phyloP scores from a whole-genome alignment of 805 yeast species.

The Isabelozyma pseudorhagii region DNA sequence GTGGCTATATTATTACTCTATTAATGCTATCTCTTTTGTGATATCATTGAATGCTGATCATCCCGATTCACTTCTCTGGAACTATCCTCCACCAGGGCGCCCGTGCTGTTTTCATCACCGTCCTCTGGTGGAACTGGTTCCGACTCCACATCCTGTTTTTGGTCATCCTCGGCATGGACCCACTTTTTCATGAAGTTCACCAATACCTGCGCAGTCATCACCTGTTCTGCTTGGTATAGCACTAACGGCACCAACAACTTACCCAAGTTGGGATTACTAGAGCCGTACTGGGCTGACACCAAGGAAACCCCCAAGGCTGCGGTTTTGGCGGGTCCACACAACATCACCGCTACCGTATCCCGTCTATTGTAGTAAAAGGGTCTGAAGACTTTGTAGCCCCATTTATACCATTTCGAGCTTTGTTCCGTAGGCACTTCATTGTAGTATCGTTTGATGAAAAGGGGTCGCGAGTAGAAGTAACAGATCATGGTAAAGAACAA shows the following conservation, averaged over 20 bases:
- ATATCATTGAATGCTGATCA: no score
- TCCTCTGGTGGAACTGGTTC: not conserved
- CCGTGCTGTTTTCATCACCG: not conserved
- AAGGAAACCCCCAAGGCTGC: conserved; percentile 89
- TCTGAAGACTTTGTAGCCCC: conserved; percentile 40
- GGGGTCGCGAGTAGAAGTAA: conserved; percentile 59
- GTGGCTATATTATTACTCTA: no score
- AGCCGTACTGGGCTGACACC: conserved; percentile 76
- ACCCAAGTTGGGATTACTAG: conserved; percentile 59
- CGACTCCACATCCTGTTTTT: not conserved
- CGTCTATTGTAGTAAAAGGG: conserved; percentile 70
- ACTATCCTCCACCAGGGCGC: not conserved
- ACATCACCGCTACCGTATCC: conserved; percentile 77
- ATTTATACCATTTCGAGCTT: conserved; percentile 44
- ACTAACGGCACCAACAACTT: conserved; percentile 77
- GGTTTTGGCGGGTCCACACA: conserved; percentile 91
- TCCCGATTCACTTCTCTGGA: not conserved
- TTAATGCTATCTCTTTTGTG: no score
- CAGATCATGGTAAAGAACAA: conserved; percentile 70
- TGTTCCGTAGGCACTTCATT: conserved; percentile 45
- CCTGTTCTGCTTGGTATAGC: conserved; percentile 84
- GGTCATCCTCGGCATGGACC: conserved; percentile 44
- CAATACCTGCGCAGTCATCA: conserved; percentile 71
- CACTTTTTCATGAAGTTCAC: conserved; percentile 67
- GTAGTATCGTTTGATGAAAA: conserved; percentile 41